These are phyloP conservation scores for Penicillium argentinense DNA, from an alignment of 495 filamentous ascomycete genomes.

Conservation along the genomic window DNA sequence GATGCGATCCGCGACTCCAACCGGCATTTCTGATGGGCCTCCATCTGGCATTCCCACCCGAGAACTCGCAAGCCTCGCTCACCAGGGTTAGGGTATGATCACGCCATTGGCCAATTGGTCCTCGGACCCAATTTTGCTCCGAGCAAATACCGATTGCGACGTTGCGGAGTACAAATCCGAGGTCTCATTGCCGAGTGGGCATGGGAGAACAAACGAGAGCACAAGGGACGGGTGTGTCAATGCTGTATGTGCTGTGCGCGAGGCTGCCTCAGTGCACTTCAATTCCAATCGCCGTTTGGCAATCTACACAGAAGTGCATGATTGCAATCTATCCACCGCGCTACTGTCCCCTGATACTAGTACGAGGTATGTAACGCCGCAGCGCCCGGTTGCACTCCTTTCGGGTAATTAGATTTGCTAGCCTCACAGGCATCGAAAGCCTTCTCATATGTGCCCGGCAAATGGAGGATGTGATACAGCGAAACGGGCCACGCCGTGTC, in stretches of 20 bases:
- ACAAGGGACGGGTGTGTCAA: too few species aligned
- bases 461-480: slow-evolving; percentile 1
- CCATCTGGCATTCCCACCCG: slow-evolving; percentile 20
- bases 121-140: slow-evolving; percentile 28
- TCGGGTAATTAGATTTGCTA: slow-evolving; percentile 2
- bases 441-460: not conserved
- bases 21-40: slow-evolving; percentile 2
- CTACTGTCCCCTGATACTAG: too few species aligned
- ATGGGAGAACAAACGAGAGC: too few species aligned
- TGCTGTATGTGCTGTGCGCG: too few species aligned
- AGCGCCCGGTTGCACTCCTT: slow-evolving; percentile 3
- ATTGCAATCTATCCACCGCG: too few species aligned
- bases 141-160: slow-evolving; percentile 32
- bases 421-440: not conserved
- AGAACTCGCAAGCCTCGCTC: slow-evolving; percentile 11
- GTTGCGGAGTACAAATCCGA: slow-evolving; percentile 6
- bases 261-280: too few species aligned
- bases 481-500: slow-evolving; percentile 5
- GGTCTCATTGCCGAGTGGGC: too few species aligned
- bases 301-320: too few species aligned
- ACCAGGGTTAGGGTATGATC: slow-evolving; percentile 8
- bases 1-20: slow-evolving; percentile 1
- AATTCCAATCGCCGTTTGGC: too few species aligned
- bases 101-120: slow-evolving; percentile 14
- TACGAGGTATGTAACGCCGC: not conserved